Base-by-base conservation (phyloP, 169 alveolate species). In the Babesia sp. region DNA sequence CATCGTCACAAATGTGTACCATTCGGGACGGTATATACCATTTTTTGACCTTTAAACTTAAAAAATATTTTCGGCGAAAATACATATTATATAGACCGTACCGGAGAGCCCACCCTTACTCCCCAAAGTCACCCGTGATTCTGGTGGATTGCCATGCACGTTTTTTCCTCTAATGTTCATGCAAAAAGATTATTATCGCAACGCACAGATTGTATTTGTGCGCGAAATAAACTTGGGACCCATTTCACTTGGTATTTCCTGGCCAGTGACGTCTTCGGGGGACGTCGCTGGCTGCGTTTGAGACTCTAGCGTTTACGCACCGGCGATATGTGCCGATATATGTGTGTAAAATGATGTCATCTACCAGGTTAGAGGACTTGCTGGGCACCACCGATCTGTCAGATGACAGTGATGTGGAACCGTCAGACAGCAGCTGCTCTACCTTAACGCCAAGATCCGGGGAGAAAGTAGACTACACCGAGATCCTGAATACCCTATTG, bases 331-430 rank as follows among this genome's bases (percentile, higher is more conserved):
- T 39, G 46, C 14, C 46, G 46, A 14, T 39, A 39, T 39, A 8
- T 39, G n/a, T 9, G 14, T 39, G 56, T 48, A 7, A 6, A 8
- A 37, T 45, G 51, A 64, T 67, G 70, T 68, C 56, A 2, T 45
- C 22, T 26, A 68, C 29, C 36, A 59, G 36, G 26, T 37, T 77
- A 42, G 74, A 70, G 55, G 86, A 77, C 48, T n/a, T 77, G 46
- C 48, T 77, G 61, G 34, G 26, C 11, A 53, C 33, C 6, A 28
- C 53, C 12, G 86, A 77, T 20, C 50, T 55, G 22, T 77, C 86
- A 20, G 86, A 77, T 77, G 79, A 68, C 29, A 64, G 74, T 37
- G 81, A 70, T 31, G 86, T 16, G 26, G 56, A 45, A 3, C 36
- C 42, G n/a, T 51, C 61, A 16, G 73, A 57, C 36, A 59, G 22